phyloP scores from a whole-genome alignment of 2,329 filamentous ascomycete species.

The Hirsutella rhossiliensis region DNA sequence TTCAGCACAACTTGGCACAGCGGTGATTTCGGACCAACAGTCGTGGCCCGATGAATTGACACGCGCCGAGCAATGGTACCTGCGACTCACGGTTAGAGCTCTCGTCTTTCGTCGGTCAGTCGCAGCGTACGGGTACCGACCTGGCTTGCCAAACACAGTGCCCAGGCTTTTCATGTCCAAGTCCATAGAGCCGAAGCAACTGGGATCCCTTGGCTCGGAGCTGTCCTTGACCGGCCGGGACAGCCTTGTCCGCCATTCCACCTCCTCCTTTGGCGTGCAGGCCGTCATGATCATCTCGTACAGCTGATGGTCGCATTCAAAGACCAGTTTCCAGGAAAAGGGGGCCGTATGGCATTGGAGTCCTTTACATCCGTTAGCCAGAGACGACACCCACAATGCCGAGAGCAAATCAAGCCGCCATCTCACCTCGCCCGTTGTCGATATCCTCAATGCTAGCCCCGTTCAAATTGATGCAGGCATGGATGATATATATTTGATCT shows the following conservation, averaged over 20 bases:
- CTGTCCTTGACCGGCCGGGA: slow-evolving; percentile 35
- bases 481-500: slow-evolving; percentile 58
- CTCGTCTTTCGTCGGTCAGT: neutral
- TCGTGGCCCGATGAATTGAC: slow-evolving; percentile 69
- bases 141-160: slow-evolving; percentile 60
- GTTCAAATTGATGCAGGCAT: slow-evolving; percentile 60
- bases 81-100: slow-evolving; percentile 12
- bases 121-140: slow-evolving; percentile 21
- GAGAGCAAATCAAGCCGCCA: neutral
- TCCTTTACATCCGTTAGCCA: slow-evolving; percentile 34
- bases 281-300: slow-evolving; percentile 83
- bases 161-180: slow-evolving; percentile 65
- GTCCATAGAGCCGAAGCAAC: slow-evolving; percentile 50
- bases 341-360: slow-evolving; percentile 78
- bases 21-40: slow-evolving; percentile 55
- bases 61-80: slow-evolving; percentile 53
- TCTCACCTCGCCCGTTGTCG: slow-evolving; percentile 61
- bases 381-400: neutral
- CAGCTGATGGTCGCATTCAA: slow-evolving; percentile 62
- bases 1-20: slow-evolving; percentile 73
- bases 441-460: slow-evolving; percentile 56
- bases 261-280: slow-evolving; percentile 68
- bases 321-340: slow-evolving; percentile 85
- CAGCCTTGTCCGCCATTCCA: slow-evolving; percentile 66
- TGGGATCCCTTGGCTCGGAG: slow-evolving; percentile 30